A percentile compares a stretch with the other conserved stretches of the same genome.
phyloP scores from a whole-genome alignment of 1,284 basidiomycete species.

The Pseudomicrostroma phylloplanum region DNA sequence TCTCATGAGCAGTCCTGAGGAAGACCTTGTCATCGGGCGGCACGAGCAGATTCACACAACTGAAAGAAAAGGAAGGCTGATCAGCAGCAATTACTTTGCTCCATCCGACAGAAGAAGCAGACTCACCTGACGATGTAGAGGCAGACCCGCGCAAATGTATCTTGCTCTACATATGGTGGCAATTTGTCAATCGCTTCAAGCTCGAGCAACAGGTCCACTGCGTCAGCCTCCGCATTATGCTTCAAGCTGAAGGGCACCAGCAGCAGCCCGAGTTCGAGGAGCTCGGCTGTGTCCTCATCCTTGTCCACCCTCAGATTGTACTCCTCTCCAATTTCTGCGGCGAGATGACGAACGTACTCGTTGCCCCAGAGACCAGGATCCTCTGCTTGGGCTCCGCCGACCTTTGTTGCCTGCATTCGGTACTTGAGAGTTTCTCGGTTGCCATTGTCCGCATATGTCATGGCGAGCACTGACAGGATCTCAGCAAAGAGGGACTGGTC shows the following conservation, averaged over 20 bases:
- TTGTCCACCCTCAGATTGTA: conserved; percentile 57
- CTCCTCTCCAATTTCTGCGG: conserved; percentile 92
- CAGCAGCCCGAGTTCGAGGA: conserved; percentile 67
- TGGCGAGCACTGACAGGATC: conserved; percentile 96
- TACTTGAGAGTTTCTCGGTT: conserved; percentile 78
- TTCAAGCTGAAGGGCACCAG: conserved; percentile 85
- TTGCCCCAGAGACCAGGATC: conserved; percentile 97
- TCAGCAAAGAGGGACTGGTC: conserved; percentile 87
- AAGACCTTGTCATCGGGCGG: conserved; percentile 90
- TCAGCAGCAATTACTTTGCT: not conserved
- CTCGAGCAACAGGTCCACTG: conserved; percentile 91
- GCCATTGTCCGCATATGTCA: conserved; percentile 97
- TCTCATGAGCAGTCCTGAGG: conserved; percentile 78
- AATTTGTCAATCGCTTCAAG: conserved; percentile 74
- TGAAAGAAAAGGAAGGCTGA: conserved; percentile 8
- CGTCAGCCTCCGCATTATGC: conserved; percentile 97
- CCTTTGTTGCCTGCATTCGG: conserved; percentile 35
- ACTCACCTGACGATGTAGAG: conserved; percentile 90
- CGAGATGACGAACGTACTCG: conserved; percentile 95
- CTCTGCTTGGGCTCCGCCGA: conserved; percentile 31
- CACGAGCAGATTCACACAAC: conserved; percentile 79
- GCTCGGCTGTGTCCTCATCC: conserved; percentile 30
- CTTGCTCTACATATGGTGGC: conserved; percentile 55
- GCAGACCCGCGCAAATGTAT: conserved; percentile 88
- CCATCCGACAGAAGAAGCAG: not conserved